phyloP scores from a whole-genome alignment of 2,329 filamentous ascomycete species.

The Colletotrichum lindemuthianum region DNA sequence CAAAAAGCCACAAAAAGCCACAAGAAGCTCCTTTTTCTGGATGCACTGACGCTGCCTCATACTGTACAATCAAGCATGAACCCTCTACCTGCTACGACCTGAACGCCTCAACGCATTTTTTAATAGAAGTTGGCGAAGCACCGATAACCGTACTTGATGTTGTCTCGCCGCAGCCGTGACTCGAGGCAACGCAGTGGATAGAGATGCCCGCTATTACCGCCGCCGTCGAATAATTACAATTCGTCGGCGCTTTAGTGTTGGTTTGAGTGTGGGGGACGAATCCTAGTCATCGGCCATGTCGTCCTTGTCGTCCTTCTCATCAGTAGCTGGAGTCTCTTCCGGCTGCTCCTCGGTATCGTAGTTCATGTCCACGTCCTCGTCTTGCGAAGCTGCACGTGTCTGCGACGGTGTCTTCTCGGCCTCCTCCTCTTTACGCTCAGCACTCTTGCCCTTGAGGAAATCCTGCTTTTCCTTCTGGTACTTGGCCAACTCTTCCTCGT shows the following conservation, averaged over 20 bases:
- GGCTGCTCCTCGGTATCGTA: constrained; percentile 55
- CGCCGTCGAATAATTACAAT: no score
- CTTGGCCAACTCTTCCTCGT: constrained; percentile 50
- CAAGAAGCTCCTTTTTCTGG: constrained; percentile 1
- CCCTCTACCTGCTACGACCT: constrained; percentile 24
- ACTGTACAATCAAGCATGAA: constrained; percentile 26
- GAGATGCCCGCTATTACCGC: no score
- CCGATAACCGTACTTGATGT: no score
- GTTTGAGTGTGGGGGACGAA: no score
- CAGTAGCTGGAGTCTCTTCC: constrained; percentile 32
- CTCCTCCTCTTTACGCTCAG: constrained; percentile 39
- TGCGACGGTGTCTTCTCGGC: constrained; percentile 36
- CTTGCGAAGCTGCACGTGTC: constrained; percentile 45
- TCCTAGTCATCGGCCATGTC: constrained; percentile 31
- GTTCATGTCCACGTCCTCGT: constrained; percentile 63
- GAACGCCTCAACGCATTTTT: constrained; percentile 25
- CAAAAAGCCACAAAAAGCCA: not conserved
- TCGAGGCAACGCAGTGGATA: no score
- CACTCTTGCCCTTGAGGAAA: constrained; percentile 38
- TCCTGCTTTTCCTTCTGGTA: constrained; percentile 55
- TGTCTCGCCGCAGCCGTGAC: no score
- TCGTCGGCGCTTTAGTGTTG: no score
- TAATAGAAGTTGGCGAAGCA: not conserved
- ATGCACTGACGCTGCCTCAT: constrained; percentile 22
- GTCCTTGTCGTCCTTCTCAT: constrained; percentile 31